Evolutionary conservation across 305 asterid species (phyloP), one percentile per base, ranked within the genome.

Genomic region (Rubia tinctorum): DNA sequence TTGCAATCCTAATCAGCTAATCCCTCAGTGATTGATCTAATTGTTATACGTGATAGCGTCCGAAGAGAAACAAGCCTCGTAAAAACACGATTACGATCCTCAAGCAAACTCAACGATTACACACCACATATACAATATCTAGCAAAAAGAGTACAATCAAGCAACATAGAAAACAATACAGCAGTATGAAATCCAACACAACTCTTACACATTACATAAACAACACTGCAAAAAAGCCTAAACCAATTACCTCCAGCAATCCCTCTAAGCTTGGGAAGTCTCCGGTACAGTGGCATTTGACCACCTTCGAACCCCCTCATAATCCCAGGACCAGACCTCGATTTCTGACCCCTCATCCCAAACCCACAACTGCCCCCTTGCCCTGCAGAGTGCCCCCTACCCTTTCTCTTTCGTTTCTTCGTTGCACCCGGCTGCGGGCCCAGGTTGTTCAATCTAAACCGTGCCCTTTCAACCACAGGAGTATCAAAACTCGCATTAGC

Each of bases 341-440:
- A 92, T 79, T 92, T 94, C 88, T 94, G 99, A 74, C 99, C 97
- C 78, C 96, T 92, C 98, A 93, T 91, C 13, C 98, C 98, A 73
- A 91, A 93, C 30, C 98, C 98, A 76, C 99, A 94, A 83, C 99
- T 94, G 70, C 98, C 99, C 22, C 98, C 98, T 77, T 90, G 99
- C 44, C 99, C 99, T 59, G 99, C 98, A 68, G 92, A 73, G 63
- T 94, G 99, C 51, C 99, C 98, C 73, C 99, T 81, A 45, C 99
- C 99, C 80, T 92, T 94, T 64, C 99, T 86, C 84, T 94, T 94
- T 14, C 88, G 84, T 45, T 90, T 91, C 90, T 90, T 77, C 73
- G 89, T 37, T 79, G 96, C 42, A 82, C 98, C 90, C 71, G 84
- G 88, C 67, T 85, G 86, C 60, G 88, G 88, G 27, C 86, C 88